Base-by-base conservation (phyloP, 345 rosid species). In the Melaleuca quinquenervia region DNA sequence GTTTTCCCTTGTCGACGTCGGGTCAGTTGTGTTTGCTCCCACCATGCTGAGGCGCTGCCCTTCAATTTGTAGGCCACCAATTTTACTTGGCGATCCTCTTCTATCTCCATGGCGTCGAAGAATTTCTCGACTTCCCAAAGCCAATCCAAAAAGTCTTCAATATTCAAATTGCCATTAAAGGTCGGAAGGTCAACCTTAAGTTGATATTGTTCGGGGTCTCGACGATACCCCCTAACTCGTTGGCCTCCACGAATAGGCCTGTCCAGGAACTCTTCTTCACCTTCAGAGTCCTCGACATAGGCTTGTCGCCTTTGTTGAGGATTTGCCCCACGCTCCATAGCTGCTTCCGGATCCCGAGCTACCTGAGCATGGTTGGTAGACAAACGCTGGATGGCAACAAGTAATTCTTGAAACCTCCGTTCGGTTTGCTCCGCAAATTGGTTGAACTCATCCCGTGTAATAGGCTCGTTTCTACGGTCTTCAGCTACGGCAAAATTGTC, bases 61-160 rank as follows among this genome's bases (percentile, higher is more conserved):
- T 54, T 53, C 8, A 82, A 48, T n/a, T 48, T 82, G 41, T 82
- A 88, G 20, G 87, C 83, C 29, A 88, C 84, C 49, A 85, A 15
- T 5, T 60, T 82, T 9, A 85, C 85, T 26, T 41, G 44, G 7
- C 24, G 11, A 8, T 80, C 52, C 26, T 87, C 83, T 51, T 36
- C 41, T 7, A 84, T 41, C 26, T 84, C 88, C 48, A 50, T 54
- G 52, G 64, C 84, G 1, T 60, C 60, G 50, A 84, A 87, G 16
- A 84, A 78, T 1, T 52, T 18, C 6, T 84, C 82, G 5, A 87
- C 86, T 22, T 44, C n/a, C 11, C 54, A 49, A 8, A 87, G 1
- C 87, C 85, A 85, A 87, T 87, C 83, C 2, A 87, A 14, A 82
- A 85, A 87, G 6, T 74, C 83, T 22, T 87, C 62, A 12, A 87